Conservation (phyloP, 306 rosid genomes). For the Chamaecrista fasciculata region DNA sequence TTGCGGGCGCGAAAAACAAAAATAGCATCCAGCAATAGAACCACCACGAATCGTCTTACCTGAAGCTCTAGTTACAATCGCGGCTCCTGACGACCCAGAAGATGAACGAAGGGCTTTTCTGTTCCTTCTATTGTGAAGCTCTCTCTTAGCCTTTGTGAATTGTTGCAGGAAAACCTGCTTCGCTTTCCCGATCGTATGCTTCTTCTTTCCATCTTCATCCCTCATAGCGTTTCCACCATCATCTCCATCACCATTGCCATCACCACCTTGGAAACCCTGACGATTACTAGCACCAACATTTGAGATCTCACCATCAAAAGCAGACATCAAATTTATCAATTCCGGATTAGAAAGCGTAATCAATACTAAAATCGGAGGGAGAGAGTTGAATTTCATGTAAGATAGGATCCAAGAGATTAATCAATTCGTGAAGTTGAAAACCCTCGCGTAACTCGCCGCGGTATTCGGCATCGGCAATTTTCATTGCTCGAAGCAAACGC, state of each 20-base stretch:
- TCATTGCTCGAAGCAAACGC: not conserved
- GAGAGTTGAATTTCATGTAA: conserved; percentile 1
- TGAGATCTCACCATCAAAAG: conserved; percentile 43
- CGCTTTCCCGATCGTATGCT: conserved; percentile 30
- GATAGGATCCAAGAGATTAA: not conserved
- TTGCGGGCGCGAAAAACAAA: conserved; percentile 53
- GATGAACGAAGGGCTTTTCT: conserved; percentile 31
- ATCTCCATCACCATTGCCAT: conserved; percentile 34
- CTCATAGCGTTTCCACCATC: not conserved
- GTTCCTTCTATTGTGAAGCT: conserved; percentile 34
- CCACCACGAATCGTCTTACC: conserved; percentile 39
- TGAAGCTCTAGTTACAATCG: conserved; percentile 21
- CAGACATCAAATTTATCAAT: conserved; percentile 47
- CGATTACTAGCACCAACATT: conserved; percentile 32
- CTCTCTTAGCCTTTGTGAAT: conserved; percentile 48
- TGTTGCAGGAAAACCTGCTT: conserved; percentile 42
- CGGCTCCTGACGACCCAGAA: conserved; percentile 12
- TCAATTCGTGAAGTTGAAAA: too few relatives aligned
- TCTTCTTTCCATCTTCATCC: conserved; percentile 30
- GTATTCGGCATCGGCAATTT: not conserved
- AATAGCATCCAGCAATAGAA: conserved; percentile 44
- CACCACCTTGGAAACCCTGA: conserved; percentile 23
- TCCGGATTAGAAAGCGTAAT: not conserved
- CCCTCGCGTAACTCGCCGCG: conserved; percentile 10
- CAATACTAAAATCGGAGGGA: too few relatives aligned